These are phyloP conservation scores for Kalmusia sp. DNA, from an alignment of 2,329 filamentous ascomycete genomes.

Conservation along the genomic window DNA sequence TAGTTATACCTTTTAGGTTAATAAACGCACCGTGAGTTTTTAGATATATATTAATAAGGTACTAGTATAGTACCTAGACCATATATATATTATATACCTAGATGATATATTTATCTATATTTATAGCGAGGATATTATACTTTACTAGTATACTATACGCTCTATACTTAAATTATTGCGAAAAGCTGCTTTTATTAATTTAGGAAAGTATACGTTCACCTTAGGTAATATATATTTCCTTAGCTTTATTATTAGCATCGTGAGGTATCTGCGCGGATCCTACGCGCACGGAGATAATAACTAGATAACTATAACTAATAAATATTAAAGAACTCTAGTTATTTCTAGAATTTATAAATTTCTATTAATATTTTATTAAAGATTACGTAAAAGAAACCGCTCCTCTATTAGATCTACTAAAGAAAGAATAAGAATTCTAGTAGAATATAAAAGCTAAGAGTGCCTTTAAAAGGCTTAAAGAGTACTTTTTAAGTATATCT, in stretches of 20 bases:
- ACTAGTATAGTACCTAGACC: no score
- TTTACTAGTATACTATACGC: no score
- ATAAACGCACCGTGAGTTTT: no score
- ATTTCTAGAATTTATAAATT: neutral
- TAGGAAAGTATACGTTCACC: neutral
- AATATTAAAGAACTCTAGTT: neutral
- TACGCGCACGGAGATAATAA: neutral
- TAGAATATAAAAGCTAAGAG: neutral
- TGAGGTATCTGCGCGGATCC: neutral
- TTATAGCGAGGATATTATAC: no score
- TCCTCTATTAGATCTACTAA: neutral
- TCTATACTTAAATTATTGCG: no score
- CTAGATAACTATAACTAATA: neutral
- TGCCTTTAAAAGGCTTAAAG: neutral
- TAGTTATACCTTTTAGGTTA: no score
- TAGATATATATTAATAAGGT: no score
- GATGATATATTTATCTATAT: no score
- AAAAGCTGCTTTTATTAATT: no score
- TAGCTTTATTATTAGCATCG: neutral
- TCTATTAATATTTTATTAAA: neutral
- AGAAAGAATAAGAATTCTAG: neutral
- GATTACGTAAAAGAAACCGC: neutral
- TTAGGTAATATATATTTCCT: neutral
- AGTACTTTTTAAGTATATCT: neutral
- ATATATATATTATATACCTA: no score